Conservation (phyloP, 345 rosid genomes). For the Rhodamnia argentea region DNA sequence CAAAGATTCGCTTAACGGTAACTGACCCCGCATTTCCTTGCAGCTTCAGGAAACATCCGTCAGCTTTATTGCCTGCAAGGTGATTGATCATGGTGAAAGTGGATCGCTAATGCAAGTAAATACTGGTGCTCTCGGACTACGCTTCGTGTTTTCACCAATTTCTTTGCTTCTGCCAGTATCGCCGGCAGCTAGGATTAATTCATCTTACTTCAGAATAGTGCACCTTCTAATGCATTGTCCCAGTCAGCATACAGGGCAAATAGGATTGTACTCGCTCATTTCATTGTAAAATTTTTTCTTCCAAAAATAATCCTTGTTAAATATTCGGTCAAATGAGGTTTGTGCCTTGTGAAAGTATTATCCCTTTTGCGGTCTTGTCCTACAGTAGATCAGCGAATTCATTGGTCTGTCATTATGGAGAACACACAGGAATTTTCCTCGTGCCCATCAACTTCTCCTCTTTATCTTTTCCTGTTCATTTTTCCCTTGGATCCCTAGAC, state of each 20-base stretch:
- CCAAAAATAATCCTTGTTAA: conserved; percentile 8
- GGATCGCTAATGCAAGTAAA: not conserved
- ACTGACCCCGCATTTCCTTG: not conserved
- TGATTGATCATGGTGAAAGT: conserved; percentile 22
- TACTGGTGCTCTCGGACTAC: conserved; percentile 7
- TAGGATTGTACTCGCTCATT: conserved; percentile 11
- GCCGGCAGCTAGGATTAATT: not conserved
- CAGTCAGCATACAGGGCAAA: conserved; percentile 9
- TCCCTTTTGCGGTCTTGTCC: not conserved
- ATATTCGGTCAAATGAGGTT: conserved; percentile 16
- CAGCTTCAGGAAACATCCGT: conserved; percentile 96
- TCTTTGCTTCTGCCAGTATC: not conserved
- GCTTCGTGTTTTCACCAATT: conserved; percentile 5
- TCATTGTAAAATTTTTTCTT: conserved; percentile 18
- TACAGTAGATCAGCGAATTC: not conserved
- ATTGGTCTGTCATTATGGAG: not conserved
- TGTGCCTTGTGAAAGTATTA: conserved; percentile 9
- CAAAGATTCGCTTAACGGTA: not conserved
- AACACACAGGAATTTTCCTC: not conserved
- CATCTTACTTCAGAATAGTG: not conserved
- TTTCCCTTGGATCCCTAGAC: not conserved
- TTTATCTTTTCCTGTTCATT: not conserved
- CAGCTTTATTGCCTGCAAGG: conserved; percentile 98
- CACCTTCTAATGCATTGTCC: not conserved
- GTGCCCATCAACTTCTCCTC: not conserved